Evolutionary conservation across 805 yeast genomes (phyloP), one percentile per base, ranked within the genome.

Genomic region (Sungouiozyma intestinalis): DNA sequence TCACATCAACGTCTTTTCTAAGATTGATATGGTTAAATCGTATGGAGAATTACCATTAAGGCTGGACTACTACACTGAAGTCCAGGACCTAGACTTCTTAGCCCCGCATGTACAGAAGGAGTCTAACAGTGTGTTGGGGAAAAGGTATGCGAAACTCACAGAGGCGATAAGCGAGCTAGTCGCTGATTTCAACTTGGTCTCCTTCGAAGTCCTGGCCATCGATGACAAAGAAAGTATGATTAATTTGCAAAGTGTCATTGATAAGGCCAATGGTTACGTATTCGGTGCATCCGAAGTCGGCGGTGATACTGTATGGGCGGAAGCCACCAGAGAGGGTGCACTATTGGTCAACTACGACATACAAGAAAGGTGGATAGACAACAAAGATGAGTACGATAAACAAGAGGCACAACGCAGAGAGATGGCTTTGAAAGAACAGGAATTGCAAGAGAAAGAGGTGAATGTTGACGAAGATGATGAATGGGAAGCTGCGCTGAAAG

Each of bases 291-390:
- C 87, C 24, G 99, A 92, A 52, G 71, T 90, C 6, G 95, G 97
- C 2, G 98, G 97, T n/a, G 99, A 92, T 57, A 76, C 90, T 0
- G 78, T 92, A 2, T 92, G 98, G 98, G 84, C 87, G n/a, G 95
- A 90, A 52, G 95, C 96, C 0, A 74, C 90, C 0, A 71, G 97
- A 48, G 85, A 84, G 56, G 80, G 88, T 33, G 78, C 84, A 9
- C 62, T 69, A 37, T 60, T 71, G 36, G 77, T 56, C 31, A 49
- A 56, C 34, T 66, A 76, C 5, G 96, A 88, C 58, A 75, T 86
- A 3, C 98, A 92, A 51, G 98, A 92, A 50, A 71, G 99, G 45
- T 92, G 98, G 98, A 74, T 92, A 9, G 96, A 85, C 44, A 71
- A 79, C 49, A 92, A 88, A 58, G 81, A 74, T 20, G 67, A 66